Conservation (phyloP, 257 asterid genomes). For the Nicotiana undulata region DNA sequence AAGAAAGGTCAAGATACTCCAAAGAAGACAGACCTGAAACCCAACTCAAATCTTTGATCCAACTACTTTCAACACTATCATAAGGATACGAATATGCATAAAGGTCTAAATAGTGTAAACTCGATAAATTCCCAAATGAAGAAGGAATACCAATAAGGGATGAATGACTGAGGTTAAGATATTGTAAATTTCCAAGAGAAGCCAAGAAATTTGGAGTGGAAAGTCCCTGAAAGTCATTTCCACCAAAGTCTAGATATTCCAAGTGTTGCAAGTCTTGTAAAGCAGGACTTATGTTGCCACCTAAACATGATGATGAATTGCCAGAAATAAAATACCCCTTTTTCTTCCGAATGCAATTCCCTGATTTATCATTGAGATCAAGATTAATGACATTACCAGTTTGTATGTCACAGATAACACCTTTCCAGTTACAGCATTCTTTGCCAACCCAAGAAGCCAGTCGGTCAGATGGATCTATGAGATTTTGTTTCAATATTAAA, state of each 20-base stretch:
- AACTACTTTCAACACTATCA: background rate
- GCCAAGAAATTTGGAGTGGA: conserved; percentile 11
- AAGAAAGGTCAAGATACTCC: conserved; percentile 1
- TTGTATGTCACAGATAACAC: background rate
- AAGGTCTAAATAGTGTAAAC: conserved; percentile 7
- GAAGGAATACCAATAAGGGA: conserved; percentile 7
- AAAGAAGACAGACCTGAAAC: conserved; percentile 8
- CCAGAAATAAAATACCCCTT: background rate
- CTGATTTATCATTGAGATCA: conserved; percentile 3
- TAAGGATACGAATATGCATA: background rate
- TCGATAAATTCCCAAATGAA: conserved; percentile 14
- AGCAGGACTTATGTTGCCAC: conserved; percentile 19
- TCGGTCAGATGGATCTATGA: background rate
- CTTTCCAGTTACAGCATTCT: conserved; percentile 11
- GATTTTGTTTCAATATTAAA: background rate
- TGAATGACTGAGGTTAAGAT: conserved; percentile 12
- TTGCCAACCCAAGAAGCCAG: conserved; percentile 9
- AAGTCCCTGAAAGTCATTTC: conserved; percentile 9
- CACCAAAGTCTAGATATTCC: conserved; percentile 17
- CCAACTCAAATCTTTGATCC: background rate
- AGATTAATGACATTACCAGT: background rate
- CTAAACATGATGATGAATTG: background rate
- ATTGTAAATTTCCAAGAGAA: conserved; percentile 8
- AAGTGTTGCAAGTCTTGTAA: conserved; percentile 1
- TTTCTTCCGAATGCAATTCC: background rate